Evolutionary conservation across 2,329 filamentous ascomycete species (phyloP).

Genomic region (Penicillium sp.): DNA sequence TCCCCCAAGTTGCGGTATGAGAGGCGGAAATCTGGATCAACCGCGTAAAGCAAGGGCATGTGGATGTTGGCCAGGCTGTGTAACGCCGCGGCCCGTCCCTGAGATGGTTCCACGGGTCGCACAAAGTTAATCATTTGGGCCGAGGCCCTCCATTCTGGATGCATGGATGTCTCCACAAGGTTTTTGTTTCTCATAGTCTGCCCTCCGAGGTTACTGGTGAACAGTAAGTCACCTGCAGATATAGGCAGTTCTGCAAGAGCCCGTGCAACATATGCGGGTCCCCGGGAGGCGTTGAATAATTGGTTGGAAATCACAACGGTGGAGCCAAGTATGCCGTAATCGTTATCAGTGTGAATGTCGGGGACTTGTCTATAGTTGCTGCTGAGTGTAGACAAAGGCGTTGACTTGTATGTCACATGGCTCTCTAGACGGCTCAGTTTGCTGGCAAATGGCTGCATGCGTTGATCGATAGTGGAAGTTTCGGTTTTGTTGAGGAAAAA

Average conservation of each 20-base stretch:
- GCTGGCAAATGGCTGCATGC: neutral
- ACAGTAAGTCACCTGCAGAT: neutral
- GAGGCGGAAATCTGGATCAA: neutral
- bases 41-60: neutral
- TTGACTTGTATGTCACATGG: neutral
- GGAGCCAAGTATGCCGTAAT: neutral
- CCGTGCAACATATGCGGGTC: neutral
- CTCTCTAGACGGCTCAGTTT: neutral
- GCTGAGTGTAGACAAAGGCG: neutral
- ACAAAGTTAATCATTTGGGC: neutral
- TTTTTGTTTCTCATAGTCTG: neutral
- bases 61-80: neutral
- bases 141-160: neutral
- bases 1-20: neutral
- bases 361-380: neutral
- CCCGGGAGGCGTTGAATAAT: neutral
- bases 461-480: neutral
- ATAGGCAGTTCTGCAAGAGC: neutral
- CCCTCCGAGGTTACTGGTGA: neutral
- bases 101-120: neutral
- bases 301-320: neutral
- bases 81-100: neutral
- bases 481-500: neutral
- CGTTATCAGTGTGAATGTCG: neutral
- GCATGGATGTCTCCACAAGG: neutral